Base-by-base conservation (phyloP, 129 eudicot genomes). In the Ambrosia trifida region DNA sequence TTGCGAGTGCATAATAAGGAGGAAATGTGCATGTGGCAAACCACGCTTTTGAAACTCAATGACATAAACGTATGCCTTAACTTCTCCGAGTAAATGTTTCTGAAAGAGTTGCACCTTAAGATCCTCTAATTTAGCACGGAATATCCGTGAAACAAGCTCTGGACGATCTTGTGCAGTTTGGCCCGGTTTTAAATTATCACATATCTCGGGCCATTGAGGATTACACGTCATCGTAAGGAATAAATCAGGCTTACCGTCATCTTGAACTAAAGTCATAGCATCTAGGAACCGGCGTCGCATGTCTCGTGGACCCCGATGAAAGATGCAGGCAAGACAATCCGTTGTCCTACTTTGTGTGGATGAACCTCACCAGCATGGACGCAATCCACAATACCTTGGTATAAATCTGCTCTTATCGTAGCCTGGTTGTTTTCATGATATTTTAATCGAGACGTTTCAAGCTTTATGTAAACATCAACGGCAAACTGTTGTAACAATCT, bases 41-140 rank as follows among this genome's bases (percentile, higher is more conserved):
- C n/a, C n/a, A n/a, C n/a, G n/a, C n/a, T n/a, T n/a, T n/a, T n/a
- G n/a, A n/a, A n/a, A n/a, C n/a, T n/a, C n/a, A n/a, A n/a, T n/a
- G n/a, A n/a, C n/a, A n/a, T n/a, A n/a, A n/a, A n/a, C n/a, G n/a
- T n/a, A 36, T 16, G 75, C 75, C 10, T 35, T 65, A 1, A 73
- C 61, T 10, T 36, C 17, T 1, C 81, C 77, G 31, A 80, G 66
- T 1, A 80, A 40, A n/a, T 80, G 33, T 16, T 65, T 67, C 10
- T 24, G 65, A 2, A 76, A 72, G 8, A n/a, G n/a, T n/a, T n/a
- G n/a, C n/a, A n/a, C n/a, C n/a, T n/a, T n/a, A n/a, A n/a, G n/a
- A n/a, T n/a, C 66, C 1, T 63, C 47, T 61, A 36, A 50, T n/a
- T 50, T 50, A 16, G 57, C 57, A 3, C 5, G 57, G n/a, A 50